Percentiles rank a stretch among this genome's conserved stretches.
These are phyloP conservation scores for Jatropha multifida DNA, from an alignment of 441 rosid genomes.

Conservation along the genomic window DNA sequence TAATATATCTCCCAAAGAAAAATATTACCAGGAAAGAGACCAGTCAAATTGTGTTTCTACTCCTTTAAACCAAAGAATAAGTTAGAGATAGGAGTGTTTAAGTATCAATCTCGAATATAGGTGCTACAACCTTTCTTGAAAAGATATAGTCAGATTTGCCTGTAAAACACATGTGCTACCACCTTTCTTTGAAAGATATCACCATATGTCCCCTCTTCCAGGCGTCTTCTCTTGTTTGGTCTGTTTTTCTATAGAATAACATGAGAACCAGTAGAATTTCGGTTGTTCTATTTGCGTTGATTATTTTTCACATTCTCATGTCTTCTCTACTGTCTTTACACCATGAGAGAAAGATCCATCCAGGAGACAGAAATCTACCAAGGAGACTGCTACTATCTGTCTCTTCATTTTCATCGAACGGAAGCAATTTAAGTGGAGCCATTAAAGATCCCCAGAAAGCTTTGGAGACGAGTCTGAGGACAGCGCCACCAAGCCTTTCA, in stretches of 20 bases:
- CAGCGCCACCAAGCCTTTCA: constrained; percentile 48
- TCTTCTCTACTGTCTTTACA: constrained; percentile 29
- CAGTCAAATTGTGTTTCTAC: constrained; percentile 18
- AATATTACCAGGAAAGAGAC: constrained; percentile 17
- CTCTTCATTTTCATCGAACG: constrained; percentile 28
- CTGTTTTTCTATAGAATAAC: constrained; percentile 18
- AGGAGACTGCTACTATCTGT: constrained; percentile 44
- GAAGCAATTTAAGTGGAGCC: constrained; percentile 33
- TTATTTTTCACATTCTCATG: constrained; percentile 33
- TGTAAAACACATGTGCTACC: constrained; percentile 15
- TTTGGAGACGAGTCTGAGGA: constrained; percentile 45
- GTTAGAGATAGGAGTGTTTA: constrained; percentile 6
- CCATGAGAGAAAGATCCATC: constrained; percentile 27
- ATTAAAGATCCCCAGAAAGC: constrained; percentile 33
- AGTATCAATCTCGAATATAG: neutral
- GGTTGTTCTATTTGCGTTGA: constrained; percentile 30
- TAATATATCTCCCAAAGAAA: constrained; percentile 14
- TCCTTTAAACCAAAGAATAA: neutral
- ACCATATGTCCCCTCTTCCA: constrained; percentile 15
- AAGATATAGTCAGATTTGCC: no score
- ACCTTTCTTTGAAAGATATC: constrained; percentile 14
- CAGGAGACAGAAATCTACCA: constrained; percentile 26
- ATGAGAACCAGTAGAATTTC: constrained; percentile 35
- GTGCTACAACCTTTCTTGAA: no score
- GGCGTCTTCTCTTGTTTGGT: constrained; percentile 16